Evolutionary conservation across 78 protist species (phyloP).

Genomic region (Mastigamoeba balamuthi): DNA sequence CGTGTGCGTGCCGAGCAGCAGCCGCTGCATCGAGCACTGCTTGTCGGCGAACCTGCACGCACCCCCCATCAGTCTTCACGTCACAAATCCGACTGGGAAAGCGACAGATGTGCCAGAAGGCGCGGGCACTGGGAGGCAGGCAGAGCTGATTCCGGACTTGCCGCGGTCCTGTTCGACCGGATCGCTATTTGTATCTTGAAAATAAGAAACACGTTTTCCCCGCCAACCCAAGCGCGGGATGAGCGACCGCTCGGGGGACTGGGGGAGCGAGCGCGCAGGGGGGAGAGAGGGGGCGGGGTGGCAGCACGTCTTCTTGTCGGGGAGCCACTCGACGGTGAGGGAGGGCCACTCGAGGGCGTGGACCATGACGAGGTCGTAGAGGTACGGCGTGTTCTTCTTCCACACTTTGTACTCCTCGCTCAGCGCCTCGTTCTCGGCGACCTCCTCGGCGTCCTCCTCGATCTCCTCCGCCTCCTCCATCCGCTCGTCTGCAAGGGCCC

Average conservation of each 20-base stretch:
- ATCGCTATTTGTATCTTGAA: too few relatives aligned
- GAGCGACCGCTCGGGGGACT: too few relatives aligned
- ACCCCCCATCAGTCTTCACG: too few relatives aligned
- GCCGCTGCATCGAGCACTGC: constrained; percentile 51
- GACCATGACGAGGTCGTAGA: constrained; percentile 83
- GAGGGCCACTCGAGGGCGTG: constrained; percentile 93
- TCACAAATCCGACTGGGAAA: too few relatives aligned
- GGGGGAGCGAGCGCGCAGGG: too few relatives aligned
- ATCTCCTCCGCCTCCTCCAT: constrained; percentile 13
- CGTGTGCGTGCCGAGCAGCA: constrained; percentile 93
- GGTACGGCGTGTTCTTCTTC: constrained; percentile 92
- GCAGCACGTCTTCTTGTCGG: constrained; percentile 12
- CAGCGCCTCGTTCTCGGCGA: too few relatives aligned
- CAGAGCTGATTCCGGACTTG: too few relatives aligned
- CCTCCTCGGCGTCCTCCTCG: too few relatives aligned
- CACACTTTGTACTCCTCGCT: constrained; percentile 90
- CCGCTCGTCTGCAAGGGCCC: too few relatives aligned
- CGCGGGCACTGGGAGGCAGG: neutral
- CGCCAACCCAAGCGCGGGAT: too few relatives aligned
- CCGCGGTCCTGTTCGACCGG: too few relatives aligned
- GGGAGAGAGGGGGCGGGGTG: neutral
- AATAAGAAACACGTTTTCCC: too few relatives aligned
- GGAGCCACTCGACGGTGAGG: constrained; percentile 84
- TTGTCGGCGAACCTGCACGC: constrained; percentile 5
- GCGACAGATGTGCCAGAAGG: neutral